Conservation (phyloP, 352 stramenopile species). For the Pythium periplocum region DNA sequence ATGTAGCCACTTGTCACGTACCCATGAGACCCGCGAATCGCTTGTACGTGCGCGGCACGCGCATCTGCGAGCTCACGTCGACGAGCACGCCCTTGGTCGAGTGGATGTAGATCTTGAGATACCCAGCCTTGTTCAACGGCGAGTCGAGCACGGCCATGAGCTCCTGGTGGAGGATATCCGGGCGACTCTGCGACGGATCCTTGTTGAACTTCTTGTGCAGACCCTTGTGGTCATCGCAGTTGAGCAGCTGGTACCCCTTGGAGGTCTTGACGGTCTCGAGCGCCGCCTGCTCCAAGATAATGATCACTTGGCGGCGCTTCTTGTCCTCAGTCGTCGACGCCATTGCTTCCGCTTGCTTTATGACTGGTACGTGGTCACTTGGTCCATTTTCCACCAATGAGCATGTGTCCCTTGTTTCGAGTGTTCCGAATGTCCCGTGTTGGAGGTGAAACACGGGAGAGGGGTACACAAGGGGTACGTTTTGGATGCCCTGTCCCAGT, state of each 20-base stretch:
- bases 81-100: slow-evolving; percentile 97
- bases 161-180: slow-evolving; percentile 99
- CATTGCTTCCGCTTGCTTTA: slow-evolving; percentile 1
- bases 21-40: slow-evolving; percentile 95
- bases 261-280: slow-evolving; percentile 99
- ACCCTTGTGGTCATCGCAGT: slow-evolving; percentile 98
- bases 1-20: slow-evolving; percentile 24
- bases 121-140: slow-evolving; percentile 98
- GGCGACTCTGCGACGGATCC: slow-evolving; percentile 95
- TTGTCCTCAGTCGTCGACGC: slow-evolving; percentile 42
- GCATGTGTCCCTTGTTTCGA: neutral
- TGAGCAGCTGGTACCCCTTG: slow-evolving; percentile 99
- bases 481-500: no score
- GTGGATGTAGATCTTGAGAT: slow-evolving; percentile 97
- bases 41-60: slow-evolving; percentile 99
- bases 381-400: slow-evolving; percentile 12
- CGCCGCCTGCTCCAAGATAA: slow-evolving; percentile 97
- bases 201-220: slow-evolving; percentile 95
- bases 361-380: neutral
- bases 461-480: no score
- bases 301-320: slow-evolving; percentile 90
- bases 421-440: no score
- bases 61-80: slow-evolving; percentile 97
- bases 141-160: slow-evolving; percentile 98
- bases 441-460: no score